A percentile compares a stretch with the other conserved stretches of the same genome.
Evolutionary conservation across 306 rosid species (phyloP).

Genomic region (Senna siamea): DNA sequence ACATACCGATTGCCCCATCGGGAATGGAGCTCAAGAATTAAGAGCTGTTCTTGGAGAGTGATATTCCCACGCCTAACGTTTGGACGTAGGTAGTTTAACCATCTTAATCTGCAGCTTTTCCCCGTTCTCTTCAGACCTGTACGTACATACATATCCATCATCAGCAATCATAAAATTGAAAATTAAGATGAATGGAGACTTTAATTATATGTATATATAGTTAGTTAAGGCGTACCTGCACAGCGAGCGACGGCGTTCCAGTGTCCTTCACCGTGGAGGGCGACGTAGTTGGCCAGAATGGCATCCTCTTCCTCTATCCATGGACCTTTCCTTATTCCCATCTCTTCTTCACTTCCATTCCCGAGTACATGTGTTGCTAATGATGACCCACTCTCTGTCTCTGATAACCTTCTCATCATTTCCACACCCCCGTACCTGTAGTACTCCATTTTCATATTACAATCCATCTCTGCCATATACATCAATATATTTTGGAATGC

Average conservation of each 20-base stretch:
- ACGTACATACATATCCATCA: neutral
- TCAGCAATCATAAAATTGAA: no score
- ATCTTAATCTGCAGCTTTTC: conserved; percentile 78
- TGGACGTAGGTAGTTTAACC: conserved; percentile 80
- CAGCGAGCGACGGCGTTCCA: conserved; percentile 67
- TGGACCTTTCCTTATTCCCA: conserved; percentile 60
- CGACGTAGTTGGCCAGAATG: conserved; percentile 44
- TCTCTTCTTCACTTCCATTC: conserved; percentile 39
- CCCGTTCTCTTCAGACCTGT: conserved; percentile 72
- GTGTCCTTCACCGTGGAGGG: conserved; percentile 60
- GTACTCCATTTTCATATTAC: conserved; percentile 2
- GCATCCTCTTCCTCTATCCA: conserved; percentile 78
- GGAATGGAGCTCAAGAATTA: conserved; percentile 72
- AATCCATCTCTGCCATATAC: neutral
- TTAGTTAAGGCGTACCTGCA: no score
- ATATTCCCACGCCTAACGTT: conserved; percentile 69
- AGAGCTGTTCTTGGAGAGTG: conserved; percentile 70
- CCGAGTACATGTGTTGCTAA: no score
- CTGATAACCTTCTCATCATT: no score
- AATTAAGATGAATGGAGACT: no score
- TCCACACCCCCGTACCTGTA: no score
- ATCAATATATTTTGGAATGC: neutral
- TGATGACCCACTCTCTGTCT: conserved; percentile 35
- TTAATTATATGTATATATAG: no score
- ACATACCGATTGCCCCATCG: conserved; percentile 87